A percentile compares a stretch with the other conserved stretches of the same genome.
Evolutionary conservation across 169 alveolate genomes (phyloP).

Genomic region (Plasmodium blacklocki): DNA sequence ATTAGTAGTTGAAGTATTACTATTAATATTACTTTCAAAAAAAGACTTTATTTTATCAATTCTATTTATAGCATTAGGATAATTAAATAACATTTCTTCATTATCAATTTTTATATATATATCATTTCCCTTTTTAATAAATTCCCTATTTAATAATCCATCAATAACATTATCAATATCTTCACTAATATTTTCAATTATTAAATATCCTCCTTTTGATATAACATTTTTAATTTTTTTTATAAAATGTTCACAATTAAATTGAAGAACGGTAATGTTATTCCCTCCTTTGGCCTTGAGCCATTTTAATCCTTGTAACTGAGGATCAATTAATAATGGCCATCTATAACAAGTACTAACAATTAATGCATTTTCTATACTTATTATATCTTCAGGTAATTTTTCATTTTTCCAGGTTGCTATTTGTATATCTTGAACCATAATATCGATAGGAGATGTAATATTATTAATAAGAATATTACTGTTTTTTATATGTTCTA

Average conservation of each 20-base stretch:
- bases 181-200: constrained; percentile 94
- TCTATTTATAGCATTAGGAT: constrained; percentile 59
- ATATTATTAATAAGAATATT: constrained; percentile 92
- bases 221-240: constrained; percentile 90
- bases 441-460: constrained; percentile 91
- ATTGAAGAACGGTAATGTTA: constrained; percentile 91
- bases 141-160: constrained; percentile 94
- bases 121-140: constrained; percentile 91
- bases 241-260: constrained; percentile 93
- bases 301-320: constrained; percentile 97
- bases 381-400: constrained; percentile 95
- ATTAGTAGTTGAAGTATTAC: not conserved
- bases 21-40: constrained; percentile 12
- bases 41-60: constrained; percentile 43
- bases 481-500: constrained; percentile 89
- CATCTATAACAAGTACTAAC: constrained; percentile 95
- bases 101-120: constrained; percentile 52
- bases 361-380: constrained; percentile 95
- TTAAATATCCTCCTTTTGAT: constrained; percentile 93
- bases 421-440: constrained; percentile 94
- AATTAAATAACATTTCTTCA: constrained; percentile 67
- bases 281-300: constrained; percentile 95
- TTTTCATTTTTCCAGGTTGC: constrained; percentile 97
- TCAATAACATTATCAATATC: constrained; percentile 96
- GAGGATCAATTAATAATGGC: constrained; percentile 98